These are phyloP conservation scores for Auricularia auricula-judae DNA, from an alignment of 768 basidiomycete species.

Conservation along the genomic window DNA sequence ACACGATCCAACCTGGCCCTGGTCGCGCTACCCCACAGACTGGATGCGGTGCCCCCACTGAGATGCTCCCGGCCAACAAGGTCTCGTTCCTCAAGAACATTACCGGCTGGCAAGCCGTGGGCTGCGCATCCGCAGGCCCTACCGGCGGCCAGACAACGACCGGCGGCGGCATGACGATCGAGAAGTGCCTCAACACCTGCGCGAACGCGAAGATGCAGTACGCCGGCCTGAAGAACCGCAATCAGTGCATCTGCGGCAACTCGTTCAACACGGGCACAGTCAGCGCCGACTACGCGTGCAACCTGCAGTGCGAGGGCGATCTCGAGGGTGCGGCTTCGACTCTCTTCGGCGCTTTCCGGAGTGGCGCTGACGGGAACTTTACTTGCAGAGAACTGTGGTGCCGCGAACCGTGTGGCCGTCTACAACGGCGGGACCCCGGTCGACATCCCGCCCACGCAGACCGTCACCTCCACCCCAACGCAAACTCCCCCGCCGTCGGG, in stretches of 20 bases:
- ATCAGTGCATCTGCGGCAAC: constrained; percentile 8
- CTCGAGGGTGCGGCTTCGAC: constrained; percentile 1
- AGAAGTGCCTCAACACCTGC: constrained; percentile 10
- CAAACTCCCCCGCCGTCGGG: not conserved
- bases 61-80: not conserved
- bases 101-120: constrained; percentile 6
- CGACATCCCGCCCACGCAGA: constrained; percentile 3
- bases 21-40: not conserved
- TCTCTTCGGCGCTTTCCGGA: not conserved
- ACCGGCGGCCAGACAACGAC: constrained; percentile 1
- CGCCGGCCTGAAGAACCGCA: constrained; percentile 8
- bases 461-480: not conserved
- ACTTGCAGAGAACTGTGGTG: constrained; percentile 8
- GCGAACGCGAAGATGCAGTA: constrained; percentile 1
- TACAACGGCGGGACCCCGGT: constrained; percentile 5
- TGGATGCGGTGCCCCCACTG: constrained; percentile 3
- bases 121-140: constrained; percentile 4
- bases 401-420: constrained; percentile 7
- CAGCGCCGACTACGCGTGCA: constrained; percentile 8
- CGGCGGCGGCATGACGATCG: constrained; percentile 5
- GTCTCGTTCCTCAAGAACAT: constrained; percentile 1
- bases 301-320: constrained; percentile 8
- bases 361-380: not conserved
- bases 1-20: constrained; percentile 2
- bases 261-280: constrained; percentile 7